Percentiles rank a stretch among this genome's conserved stretches.
phyloP scores from a whole-genome alignment of 208 protist species.

The Phytomonas sp. region DNA sequence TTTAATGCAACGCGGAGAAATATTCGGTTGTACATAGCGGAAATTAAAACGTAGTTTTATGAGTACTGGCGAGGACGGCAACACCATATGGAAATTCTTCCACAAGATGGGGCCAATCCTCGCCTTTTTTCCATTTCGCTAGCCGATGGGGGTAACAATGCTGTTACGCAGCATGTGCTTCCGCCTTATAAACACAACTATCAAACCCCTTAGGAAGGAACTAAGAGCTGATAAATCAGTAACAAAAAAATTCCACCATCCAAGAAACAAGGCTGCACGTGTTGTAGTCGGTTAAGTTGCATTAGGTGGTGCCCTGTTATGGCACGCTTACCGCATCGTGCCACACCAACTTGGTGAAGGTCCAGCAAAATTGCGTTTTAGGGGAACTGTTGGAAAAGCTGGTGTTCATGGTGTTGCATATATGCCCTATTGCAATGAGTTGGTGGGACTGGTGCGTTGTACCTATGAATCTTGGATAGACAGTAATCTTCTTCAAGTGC shows the following conservation, averaged over 20 bases:
- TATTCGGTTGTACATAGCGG: background rate
- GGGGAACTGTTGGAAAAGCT: background rate
- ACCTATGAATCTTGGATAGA: background rate
- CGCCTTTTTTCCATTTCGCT: background rate
- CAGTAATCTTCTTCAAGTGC: background rate
- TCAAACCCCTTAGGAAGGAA: background rate
- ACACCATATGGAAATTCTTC: background rate
- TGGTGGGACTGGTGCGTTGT: background rate
- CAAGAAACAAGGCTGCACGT: background rate
- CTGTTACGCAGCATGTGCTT: background rate
- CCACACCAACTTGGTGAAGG: background rate
- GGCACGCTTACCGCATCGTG: background rate
- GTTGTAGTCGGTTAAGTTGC: background rate
- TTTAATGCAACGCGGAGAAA: background rate
- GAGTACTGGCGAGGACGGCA: background rate
- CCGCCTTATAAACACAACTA: background rate
- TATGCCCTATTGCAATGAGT: background rate
- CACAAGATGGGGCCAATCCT: background rate
- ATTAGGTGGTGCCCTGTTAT: background rate
- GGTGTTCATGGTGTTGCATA: background rate
- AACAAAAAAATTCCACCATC: background rate
- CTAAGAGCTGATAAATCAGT: background rate
- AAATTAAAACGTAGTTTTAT: background rate
- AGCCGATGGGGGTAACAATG: background rate
- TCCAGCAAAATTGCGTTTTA: background rate